Evolutionary conservation across 1,284 basidiomycete genomes (phyloP), one percentile per base, ranked within the genome.

Genomic region (Leccinum subrobustum): DNA sequence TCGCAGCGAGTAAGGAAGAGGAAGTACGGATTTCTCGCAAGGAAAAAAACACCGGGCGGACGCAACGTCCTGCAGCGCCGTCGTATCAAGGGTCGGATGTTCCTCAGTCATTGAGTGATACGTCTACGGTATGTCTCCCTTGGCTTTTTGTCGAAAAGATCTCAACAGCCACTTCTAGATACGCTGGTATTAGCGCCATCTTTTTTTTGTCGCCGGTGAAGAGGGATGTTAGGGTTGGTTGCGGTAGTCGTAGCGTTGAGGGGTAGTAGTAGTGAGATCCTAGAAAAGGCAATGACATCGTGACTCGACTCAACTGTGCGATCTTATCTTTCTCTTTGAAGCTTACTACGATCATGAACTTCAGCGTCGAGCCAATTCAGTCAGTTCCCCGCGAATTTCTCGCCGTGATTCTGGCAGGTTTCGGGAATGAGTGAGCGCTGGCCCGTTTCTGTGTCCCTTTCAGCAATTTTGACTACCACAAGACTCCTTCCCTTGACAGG

Each of bases 361-460:
- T 91, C 64, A 81, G 82, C 63, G 81, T 82, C 61, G 77, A 82
- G 59, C 79, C 81, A 60, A 73, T 79, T 56, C 80, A 80, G 48
- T 76, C 79, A 52, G 76, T 82, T 52, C 80, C 83, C 20, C 70
- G 73, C 12, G 93, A 96, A 73, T 96, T 96, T 72, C 82, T 90
- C 54, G 94, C 91, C 0, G 86, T 96, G 12, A 79, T 96, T 44
- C 81, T 96, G 5, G 90, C 92, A 27, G 94, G 94, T 25, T 91
- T 93, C 76, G 94, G 94, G 9, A 87, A 92, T 68, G 90, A 92
- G 94, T 93, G 74, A 72, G 85, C 47, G 39, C 23, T 50, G 9
- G 11, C 6, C 47, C 25, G 16, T 29, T 31, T 1, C 47, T 6
- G 3, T 57, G 3, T 56, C 8, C 4, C 23, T 25, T 25, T 4